These are phyloP conservation scores for Ceratobasidium theobromae DNA, from an alignment of 1,284 basidiomycete species.

Conservation along the genomic window DNA sequence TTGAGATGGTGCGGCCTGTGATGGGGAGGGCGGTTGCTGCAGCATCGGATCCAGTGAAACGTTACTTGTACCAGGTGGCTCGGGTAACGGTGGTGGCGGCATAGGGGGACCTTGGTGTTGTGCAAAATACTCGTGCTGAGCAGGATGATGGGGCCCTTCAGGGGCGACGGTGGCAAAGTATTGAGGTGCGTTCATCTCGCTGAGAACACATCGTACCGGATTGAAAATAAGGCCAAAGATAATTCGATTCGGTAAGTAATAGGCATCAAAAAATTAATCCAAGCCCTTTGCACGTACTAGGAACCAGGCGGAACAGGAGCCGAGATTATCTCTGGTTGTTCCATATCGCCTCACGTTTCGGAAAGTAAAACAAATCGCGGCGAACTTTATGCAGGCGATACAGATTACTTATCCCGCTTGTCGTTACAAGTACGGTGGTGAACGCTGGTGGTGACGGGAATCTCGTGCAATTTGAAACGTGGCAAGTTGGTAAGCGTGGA, in stretches of 20 bases:
- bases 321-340: constrained; percentile 20
- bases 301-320: constrained; percentile 4
- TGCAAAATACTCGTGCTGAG: constrained; percentile 20
- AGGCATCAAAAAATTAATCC: neutral
- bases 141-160: constrained; percentile 2
- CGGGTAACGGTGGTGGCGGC: constrained; percentile 27
- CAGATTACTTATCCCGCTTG: constrained; percentile 29
- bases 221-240: constrained; percentile 19
- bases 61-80: constrained; percentile 31
- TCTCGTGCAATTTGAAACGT: constrained; percentile 9
- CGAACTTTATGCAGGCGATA: neutral
- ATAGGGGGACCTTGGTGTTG: constrained; percentile 3
- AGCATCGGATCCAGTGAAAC: constrained; percentile 29
- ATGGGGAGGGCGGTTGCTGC: constrained; percentile 8
- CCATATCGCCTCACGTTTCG: neutral
- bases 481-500: constrained; percentile 3
- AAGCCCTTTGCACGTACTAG: neutral
- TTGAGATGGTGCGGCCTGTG: neutral
- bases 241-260: constrained; percentile 14
- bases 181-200: constrained; percentile 27
- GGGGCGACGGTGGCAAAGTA: constrained; percentile 17
- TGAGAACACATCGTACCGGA: constrained; percentile 13
- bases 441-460: constrained; percentile 29
- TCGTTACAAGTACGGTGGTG: constrained; percentile 33
- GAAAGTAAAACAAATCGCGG: neutral